phyloP scores from a whole-genome alignment of 352 stramenopile species.

The Elongisporangium senticosum region DNA sequence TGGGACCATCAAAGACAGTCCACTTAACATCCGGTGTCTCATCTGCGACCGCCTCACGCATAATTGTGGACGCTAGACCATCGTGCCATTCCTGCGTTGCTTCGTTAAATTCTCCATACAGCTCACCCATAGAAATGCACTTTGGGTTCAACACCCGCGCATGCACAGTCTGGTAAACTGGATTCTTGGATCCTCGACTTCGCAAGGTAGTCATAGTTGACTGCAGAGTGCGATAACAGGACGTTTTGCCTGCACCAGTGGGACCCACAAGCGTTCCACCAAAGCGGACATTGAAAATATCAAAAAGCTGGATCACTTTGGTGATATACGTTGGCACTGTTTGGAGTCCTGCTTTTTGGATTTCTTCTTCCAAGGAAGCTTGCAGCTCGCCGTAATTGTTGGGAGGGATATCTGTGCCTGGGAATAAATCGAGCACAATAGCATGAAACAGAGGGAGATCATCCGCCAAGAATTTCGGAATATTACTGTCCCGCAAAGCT shows the following conservation, averaged over 20 bases:
- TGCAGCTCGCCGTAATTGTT: conserved; percentile 87
- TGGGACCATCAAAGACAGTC: conserved; percentile 92
- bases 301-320: conserved; percentile 93
- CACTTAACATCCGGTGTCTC: conserved; percentile 69
- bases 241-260: conserved; percentile 81
- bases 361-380: conserved; percentile 48
- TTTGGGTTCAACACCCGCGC: conserved; percentile 81
- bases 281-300: conserved; percentile 93
- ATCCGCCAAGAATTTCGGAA: conserved; percentile 92
- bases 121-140: conserved; percentile 78
- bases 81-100: conserved; percentile 89
- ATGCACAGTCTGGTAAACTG: conserved; percentile 74
- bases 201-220: conserved; percentile 82
- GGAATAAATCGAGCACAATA: conserved; percentile 91
- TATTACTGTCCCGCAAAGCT: conserved; percentile 89
- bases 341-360: conserved; percentile 53
- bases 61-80: conserved; percentile 73
- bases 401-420: conserved; percentile 68
- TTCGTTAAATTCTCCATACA: conserved; percentile 86
- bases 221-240: conserved; percentile 85
- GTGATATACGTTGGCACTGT: conserved; percentile 80
- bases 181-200: conserved; percentile 53
- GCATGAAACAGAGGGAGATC: conserved; percentile 90
- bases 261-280: conserved; percentile 87
- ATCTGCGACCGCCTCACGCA: conserved; percentile 69